Evolutionary conservation across 2,329 filamentous ascomycete species (phyloP).

Genomic region (Elsinoe fawcettii): DNA sequence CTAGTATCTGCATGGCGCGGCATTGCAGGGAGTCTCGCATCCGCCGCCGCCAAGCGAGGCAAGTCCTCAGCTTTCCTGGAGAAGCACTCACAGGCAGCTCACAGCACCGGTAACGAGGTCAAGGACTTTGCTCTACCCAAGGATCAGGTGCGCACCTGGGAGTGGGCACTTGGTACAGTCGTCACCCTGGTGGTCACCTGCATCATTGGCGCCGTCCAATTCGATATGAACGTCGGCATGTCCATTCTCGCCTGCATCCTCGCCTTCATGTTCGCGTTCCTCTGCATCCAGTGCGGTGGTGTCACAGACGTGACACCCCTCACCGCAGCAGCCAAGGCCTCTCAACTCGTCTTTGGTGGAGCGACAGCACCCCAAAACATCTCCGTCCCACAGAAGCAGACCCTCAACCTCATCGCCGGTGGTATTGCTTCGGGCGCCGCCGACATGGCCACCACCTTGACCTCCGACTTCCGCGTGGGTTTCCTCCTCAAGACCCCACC

Average conservation of each 20-base stretch:
- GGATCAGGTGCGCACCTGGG: conserved; percentile 44
- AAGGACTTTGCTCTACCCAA: conserved; percentile 40
- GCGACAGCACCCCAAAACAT: conserved; percentile 45
- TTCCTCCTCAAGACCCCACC: conserved; percentile 58
- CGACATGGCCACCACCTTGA: conserved; percentile 39
- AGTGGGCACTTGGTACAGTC: conserved; percentile 42
- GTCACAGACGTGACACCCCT: conserved; percentile 50
- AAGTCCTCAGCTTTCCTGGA: conserved; percentile 36
- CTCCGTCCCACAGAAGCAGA: conserved; percentile 45
- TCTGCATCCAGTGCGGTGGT: conserved; percentile 50
- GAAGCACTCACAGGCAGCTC: conserved; percentile 29
- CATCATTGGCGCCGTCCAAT: conserved; percentile 45
- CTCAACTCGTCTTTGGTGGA: conserved; percentile 57
- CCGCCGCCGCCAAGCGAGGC: conserved; percentile 33
- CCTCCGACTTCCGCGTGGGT: conserved; percentile 56
- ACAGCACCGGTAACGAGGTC: conserved; percentile 34
- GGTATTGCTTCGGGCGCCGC: conserved; percentile 29
- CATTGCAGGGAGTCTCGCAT: conserved; percentile 37
- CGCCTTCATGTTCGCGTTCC: conserved; percentile 51
- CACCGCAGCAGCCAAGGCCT: conserved; percentile 57
- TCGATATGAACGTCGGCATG: conserved; percentile 48
- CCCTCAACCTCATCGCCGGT: conserved; percentile 54
- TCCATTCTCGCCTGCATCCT: conserved; percentile 49
- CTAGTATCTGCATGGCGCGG: conserved; percentile 44
- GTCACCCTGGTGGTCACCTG: conserved; percentile 41